Percentiles rank a stretch among this genome's conserved stretches.
Conservation (phyloP, 257 asterid genomes). For the Jaltomata sinuosa region DNA sequence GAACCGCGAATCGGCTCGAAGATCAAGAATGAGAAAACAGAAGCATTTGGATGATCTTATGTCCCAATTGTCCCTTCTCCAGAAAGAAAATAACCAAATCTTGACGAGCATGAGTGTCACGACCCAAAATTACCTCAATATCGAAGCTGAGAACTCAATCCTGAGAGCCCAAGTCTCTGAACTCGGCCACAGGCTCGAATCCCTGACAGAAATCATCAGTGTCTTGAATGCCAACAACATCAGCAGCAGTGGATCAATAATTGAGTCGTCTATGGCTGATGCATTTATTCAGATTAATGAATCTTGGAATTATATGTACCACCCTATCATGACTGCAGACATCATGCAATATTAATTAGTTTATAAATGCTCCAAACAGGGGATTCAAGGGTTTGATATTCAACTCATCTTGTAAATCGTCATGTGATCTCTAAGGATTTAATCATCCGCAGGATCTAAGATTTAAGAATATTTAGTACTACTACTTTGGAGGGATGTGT, state of each 20-base stretch:
- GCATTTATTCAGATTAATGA: conserved; percentile 17
- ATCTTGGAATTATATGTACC: conserved; percentile 43
- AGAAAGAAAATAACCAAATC: conserved; percentile 53
- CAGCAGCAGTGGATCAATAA: conserved; percentile 6
- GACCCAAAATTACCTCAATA: conserved; percentile 31
- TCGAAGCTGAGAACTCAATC: conserved; percentile 71
- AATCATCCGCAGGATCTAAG: background rate
- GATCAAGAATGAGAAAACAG: conserved; percentile 87
- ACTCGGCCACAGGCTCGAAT: conserved; percentile 53
- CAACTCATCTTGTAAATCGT: background rate
- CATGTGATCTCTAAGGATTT: background rate
- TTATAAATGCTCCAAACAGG: no score
- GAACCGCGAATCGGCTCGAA: conserved; percentile 88
- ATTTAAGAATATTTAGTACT: background rate
- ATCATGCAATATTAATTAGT: conserved; percentile 14
- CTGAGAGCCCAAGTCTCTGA: conserved; percentile 71
- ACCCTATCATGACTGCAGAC: conserved; percentile 48
- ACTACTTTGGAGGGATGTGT: background rate
- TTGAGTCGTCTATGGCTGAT: conserved; percentile 10
- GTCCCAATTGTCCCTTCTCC: conserved; percentile 46
- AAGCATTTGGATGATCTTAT: conserved; percentile 64
- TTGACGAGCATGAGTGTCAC: conserved; percentile 33
- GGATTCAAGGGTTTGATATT: no score
- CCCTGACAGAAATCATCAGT: conserved; percentile 43
- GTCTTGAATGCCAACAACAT: conserved; percentile 10